Evolutionary conservation across 2,329 filamentous ascomycete genomes (phyloP), one percentile per base, ranked within the genome.

Genomic region (Fusarium praegraminearum): DNA sequence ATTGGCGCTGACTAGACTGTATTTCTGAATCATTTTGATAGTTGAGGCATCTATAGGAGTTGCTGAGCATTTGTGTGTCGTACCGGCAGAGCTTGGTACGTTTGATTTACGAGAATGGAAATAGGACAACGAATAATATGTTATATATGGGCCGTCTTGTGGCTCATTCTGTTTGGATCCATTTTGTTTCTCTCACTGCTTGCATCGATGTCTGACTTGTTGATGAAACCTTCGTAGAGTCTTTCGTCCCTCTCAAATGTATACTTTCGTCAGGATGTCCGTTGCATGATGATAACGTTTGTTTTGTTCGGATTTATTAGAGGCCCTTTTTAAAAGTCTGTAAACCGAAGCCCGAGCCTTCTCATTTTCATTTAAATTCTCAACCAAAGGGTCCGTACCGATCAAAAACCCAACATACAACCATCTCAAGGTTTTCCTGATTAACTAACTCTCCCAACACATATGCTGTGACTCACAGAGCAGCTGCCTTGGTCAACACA

Each of bases 1-100:
- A 87, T 95, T 76, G 89, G 89, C 44, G 85, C 85, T 50, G 81
- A 83, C 49, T 76, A 69, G 52, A 50, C 12, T 49, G 22, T 47
- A 32, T 36, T 35, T 33, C 35, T 41, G n/a, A 22, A 26, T 30
- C 22, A 22, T 38, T 49, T 36, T 36, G 18, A 55, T 28, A 46
- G 57, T 41, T 16, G 36, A 28, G 35, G 58, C 64, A 68, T 68
- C 41, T 58, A 53, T 36, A 28, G 50, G 64, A 65, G 56, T 66
- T 69, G 46, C 33, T 40, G 41, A 45, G 40, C 46, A 36, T 58
- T 45, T 45, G 32, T 45, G 15, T 28, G 33, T 50, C 43, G 22
- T 52, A 43, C 41, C 54, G 13, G 35, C 13, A 33, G 54, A 41
- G 20, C 44, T 13, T 22, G 18, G 9, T 53, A 51, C 49, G 13